Base-by-base conservation (phyloP, 2,329 filamentous ascomycete species). In the Chaetomium sp. region DNA sequence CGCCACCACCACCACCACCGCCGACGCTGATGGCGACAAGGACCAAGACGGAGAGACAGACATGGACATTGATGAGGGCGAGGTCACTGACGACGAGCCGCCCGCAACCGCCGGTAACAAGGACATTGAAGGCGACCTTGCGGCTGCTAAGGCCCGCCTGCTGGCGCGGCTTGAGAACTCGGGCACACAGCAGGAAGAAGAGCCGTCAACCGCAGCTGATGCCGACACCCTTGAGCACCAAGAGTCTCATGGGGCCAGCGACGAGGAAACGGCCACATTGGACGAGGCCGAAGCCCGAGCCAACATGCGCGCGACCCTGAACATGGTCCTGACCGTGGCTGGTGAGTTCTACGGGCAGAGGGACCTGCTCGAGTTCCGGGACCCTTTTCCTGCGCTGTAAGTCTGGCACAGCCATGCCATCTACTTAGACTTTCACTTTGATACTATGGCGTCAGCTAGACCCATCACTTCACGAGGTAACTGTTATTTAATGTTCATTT, bases 281-380 rank as follows among this genome's bases (percentile, higher is more conserved):
- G 71, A 71, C 51, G 68, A 71, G 64, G 69, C 72, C 42, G 75
- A 80, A n/a, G 74, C 75, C 47, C 78, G 77, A 47, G 76, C 80
- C 71, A 86, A 83, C 74, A 82, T 82, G 79, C 82, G 85, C 31
- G 89, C 87, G n/a, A 93, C 92, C 49, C 81, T 97, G 38, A 93
- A 96, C 77, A 96, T 96, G 92, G 91, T 97, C 60, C 81, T 97
- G 70, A 95, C 91, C 0, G 84, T 97, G 42, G 89, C 90, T 56
- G 93, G 92, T 71, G 93, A 97, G 77, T 87, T 91, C 69, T 98
- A 93, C 77, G 93, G 94, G 1, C 94, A 98, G 78, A 84, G 89
- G 69, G 94, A 98, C 76, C 78, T 97, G 67, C 83, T 97, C 57
- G 87, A 90, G 71, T 90, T 89, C 67, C 85, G 92, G 64, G 85